Conservation (phyloP, 2,329 filamentous ascomycete genomes). For the Penicillium sp. region DNA sequence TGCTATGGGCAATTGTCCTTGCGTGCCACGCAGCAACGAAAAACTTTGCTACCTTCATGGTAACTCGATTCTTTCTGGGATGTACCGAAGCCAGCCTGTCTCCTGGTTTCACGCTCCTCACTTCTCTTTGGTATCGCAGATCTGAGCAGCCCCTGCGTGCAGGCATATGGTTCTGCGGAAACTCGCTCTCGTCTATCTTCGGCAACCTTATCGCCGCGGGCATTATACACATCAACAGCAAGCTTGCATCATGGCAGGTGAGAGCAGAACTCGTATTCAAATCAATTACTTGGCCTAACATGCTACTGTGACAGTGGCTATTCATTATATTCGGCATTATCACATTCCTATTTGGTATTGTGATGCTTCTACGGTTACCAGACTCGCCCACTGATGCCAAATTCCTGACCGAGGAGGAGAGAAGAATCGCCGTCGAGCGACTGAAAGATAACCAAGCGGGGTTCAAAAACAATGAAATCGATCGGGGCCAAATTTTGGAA, state of each 20-base stretch:
- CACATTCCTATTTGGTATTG: constrained; percentile 23
- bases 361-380: constrained; percentile 26
- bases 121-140: constrained; percentile 31
- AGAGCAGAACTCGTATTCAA: not conserved
- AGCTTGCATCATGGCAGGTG: constrained; percentile 26
- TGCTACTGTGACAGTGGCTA: constrained; percentile 12
- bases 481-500: constrained; percentile 42
- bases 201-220: constrained; percentile 27
- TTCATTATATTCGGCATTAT: constrained; percentile 30
- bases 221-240: constrained; percentile 24
- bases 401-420: constrained; percentile 25
- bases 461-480: constrained; percentile 43
- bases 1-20: constrained; percentile 33
- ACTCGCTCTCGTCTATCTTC: constrained; percentile 27
- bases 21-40: constrained; percentile 37
- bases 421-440: constrained; percentile 21
- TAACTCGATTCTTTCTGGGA: constrained; percentile 45
- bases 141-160: constrained; percentile 32
- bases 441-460: constrained; percentile 26
- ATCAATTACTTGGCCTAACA: not conserved
- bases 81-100: constrained; percentile 40
- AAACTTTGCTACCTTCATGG: constrained; percentile 41
- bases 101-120: constrained; percentile 37
- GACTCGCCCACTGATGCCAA: constrained; percentile 21
- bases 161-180: constrained; percentile 34